Conservation (phyloP, 192 early-diverging fungal species). For the Coemansia sp. region DNA sequence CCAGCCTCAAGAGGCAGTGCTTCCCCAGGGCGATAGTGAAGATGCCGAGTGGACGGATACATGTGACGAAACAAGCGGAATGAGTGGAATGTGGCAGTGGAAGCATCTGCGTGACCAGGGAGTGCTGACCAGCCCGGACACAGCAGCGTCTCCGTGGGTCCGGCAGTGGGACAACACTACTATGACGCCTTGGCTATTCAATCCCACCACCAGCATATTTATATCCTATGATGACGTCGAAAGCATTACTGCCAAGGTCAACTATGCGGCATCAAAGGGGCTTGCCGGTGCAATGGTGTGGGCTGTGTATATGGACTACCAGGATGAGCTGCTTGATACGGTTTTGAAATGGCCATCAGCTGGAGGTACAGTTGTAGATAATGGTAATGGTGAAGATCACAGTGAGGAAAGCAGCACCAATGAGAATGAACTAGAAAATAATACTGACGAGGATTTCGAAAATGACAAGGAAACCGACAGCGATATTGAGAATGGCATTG, state of each 20-base stretch:
- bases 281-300: conserved; percentile 66
- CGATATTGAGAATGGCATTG: too few species aligned
- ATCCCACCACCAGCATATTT: conserved; percentile 56
- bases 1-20: conserved; percentile 26
- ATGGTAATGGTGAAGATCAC: too few species aligned
- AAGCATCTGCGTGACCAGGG: conserved; percentile 61
- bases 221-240: conserved; percentile 77
- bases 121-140: conserved; percentile 36
- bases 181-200: conserved; percentile 60
- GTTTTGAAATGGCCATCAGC: background rate
- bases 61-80: conserved; percentile 50
- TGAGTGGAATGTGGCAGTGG: conserved; percentile 65
- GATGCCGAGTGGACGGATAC: conserved; percentile 34
- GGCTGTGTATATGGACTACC: conserved; percentile 40
- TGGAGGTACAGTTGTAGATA: too few species aligned
- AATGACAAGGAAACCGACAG: too few species aligned
- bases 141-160: conserved; percentile 60
- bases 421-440: too few species aligned
- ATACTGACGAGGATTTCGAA: too few species aligned
- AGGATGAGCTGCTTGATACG: conserved; percentile 57
- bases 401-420: too few species aligned
- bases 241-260: conserved; percentile 61
- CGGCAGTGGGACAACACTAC: conserved; percentile 61
- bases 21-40: conserved; percentile 54
- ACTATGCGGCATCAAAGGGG: conserved; percentile 50